phyloP scores from a whole-genome alignment of 1,284 basidiomycete species.

The Lignosus rhinocerotis region DNA sequence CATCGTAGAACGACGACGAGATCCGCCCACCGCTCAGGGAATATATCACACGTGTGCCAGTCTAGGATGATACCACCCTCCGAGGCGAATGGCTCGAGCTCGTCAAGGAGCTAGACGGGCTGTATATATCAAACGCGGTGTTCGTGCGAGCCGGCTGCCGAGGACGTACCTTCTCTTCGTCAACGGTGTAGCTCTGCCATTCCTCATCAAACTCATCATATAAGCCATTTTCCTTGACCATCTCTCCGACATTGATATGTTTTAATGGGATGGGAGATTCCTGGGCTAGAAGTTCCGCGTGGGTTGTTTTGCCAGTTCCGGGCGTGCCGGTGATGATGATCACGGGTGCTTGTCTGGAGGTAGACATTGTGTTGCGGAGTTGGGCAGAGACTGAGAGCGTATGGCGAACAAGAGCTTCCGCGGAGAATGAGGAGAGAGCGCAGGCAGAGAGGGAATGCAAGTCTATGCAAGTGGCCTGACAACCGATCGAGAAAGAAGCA shows the following conservation, averaged over 20 bases:
- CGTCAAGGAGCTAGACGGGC: constrained; percentile 72
- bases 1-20: constrained; percentile 94
- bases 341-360: constrained; percentile 57
- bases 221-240: constrained; percentile 83
- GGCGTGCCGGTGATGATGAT: constrained; percentile 94
- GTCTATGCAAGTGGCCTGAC: constrained; percentile 3
- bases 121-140: constrained; percentile 17
- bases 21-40: constrained; percentile 97
- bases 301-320: constrained; percentile 88
- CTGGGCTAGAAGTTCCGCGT: constrained; percentile 76
- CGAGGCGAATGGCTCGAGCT: constrained; percentile 73
- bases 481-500: not conserved
- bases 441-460: too few relatives aligned
- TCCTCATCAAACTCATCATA: constrained; percentile 90
- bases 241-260: constrained; percentile 89
- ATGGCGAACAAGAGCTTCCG: not conserved
- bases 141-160: constrained; percentile 7
- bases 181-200: constrained; percentile 93
- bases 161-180: constrained; percentile 84
- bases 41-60: constrained; percentile 96
- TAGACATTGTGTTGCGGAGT: constrained; percentile 18
- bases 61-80: constrained; percentile 88
- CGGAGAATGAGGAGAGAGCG: not conserved
- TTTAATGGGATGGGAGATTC: constrained; percentile 67
- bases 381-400: not conserved